phyloP scores from a whole-genome alignment of 176 grass and related monocot species.

The Eleusine coracana region DNA sequence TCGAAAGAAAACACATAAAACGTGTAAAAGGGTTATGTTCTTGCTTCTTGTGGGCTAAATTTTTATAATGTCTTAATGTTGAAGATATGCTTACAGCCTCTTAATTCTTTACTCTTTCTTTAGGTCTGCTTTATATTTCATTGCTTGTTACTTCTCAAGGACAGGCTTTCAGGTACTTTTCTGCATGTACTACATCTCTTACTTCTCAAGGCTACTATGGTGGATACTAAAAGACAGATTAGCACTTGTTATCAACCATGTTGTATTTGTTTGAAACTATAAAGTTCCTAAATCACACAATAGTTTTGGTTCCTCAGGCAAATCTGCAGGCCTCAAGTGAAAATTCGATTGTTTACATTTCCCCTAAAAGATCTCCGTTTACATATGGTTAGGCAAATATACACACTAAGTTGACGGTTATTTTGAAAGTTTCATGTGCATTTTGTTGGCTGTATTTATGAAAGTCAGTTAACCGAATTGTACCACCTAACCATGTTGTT shows the following conservation, averaged over 20 bases:
- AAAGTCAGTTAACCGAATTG: constrained; percentile 7
- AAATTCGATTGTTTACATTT: constrained; percentile 12
- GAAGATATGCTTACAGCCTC: constrained; percentile 41
- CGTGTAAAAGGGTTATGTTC: not conserved
- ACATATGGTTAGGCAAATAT: not conserved
- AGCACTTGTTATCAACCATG: not conserved
- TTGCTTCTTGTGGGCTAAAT: constrained; percentile 27
- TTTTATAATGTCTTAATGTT: constrained; percentile 32
- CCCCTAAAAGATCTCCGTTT: not conserved
- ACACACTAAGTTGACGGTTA: not conserved
- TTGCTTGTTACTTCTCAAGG: constrained; percentile 85
- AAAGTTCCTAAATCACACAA: constrained; percentile 16
- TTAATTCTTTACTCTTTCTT: constrained; percentile 25
- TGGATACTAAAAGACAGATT: constrained; percentile 18
- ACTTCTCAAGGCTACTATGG: constrained; percentile 3
- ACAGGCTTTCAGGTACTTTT: constrained; percentile 74
- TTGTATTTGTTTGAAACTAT: not conserved
- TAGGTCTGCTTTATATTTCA: constrained; percentile 90
- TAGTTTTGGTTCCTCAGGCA: not conserved
- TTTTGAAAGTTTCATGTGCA: not conserved
- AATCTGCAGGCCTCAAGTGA: not conserved
- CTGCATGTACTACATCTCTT: constrained; percentile 42
- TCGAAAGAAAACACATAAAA: not conserved
- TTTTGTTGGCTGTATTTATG: not conserved
- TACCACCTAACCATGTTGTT: not conserved